Conservation (phyloP, 176 grass and related monocot genomes). For the Phoenix dactylifera region DNA sequence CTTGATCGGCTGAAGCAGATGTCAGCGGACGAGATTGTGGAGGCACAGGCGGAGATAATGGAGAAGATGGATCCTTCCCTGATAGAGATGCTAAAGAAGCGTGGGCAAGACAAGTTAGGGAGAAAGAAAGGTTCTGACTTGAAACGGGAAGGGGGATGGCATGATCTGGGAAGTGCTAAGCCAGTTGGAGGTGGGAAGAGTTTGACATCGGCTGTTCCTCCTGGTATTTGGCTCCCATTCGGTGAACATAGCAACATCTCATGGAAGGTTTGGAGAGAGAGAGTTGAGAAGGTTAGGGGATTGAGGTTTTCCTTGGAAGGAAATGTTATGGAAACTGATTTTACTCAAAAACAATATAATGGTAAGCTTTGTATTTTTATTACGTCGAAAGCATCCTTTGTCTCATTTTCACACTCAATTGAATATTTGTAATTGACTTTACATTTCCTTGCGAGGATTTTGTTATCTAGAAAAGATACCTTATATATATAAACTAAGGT, state of each 20-base stretch:
- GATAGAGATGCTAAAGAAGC: slow-evolving; percentile 53
- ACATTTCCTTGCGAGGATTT: too few relatives aligned
- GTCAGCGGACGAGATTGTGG: slow-evolving; percentile 73
- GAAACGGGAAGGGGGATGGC: slow-evolving; percentile 17
- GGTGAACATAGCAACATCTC: slow-evolving; percentile 32
- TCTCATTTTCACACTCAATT: too few relatives aligned
- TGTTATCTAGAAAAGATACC: too few relatives aligned
- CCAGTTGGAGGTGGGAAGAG: slow-evolving; percentile 16
- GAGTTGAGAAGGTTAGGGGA: slow-evolving; percentile 61
- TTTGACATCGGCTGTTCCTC: not conserved
- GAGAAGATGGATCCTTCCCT: slow-evolving; percentile 71
- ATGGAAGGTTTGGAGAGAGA: slow-evolving; percentile 81
- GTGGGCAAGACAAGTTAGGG: slow-evolving; percentile 37
- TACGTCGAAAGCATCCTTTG: too few relatives aligned
- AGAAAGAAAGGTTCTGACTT: slow-evolving; percentile 17
- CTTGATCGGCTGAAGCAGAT: slow-evolving; percentile 52
- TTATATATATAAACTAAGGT: too few relatives aligned
- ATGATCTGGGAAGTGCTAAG: slow-evolving; percentile 9
- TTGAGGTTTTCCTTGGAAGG: slow-evolving; percentile 82
- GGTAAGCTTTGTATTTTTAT: slow-evolving; percentile 25
- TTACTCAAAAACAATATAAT: slow-evolving; percentile 32
- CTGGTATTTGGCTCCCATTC: slow-evolving; percentile 28
- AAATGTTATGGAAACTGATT: slow-evolving; percentile 48
- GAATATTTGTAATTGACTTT: too few relatives aligned
- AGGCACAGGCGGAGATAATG: slow-evolving; percentile 69